phyloP scores from a whole-genome alignment of 441 rosid genomes.

The Pelargonium myrrhifolium region DNA sequence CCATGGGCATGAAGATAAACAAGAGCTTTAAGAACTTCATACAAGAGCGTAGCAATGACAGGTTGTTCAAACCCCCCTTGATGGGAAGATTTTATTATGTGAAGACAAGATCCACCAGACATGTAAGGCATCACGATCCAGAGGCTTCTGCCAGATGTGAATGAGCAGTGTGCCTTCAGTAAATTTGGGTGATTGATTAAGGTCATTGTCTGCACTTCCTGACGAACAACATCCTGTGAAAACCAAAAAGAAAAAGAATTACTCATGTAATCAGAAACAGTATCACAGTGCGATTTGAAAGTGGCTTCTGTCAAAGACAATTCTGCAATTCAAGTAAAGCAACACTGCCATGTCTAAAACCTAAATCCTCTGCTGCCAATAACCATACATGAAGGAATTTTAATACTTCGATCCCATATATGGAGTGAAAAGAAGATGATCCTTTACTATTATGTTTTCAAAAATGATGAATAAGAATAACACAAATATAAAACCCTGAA shows the following conservation, averaged over 20 bases:
- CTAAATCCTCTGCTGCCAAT: too few relatives aligned
- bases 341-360: too few relatives aligned
- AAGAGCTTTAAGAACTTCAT: slow-evolving; percentile 90
- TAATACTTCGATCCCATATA: too few relatives aligned
- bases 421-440: too few relatives aligned
- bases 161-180: slow-evolving; percentile 88
- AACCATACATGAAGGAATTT: too few relatives aligned
- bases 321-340: too few relatives aligned
- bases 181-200: slow-evolving; percentile 86
- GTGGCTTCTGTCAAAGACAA: too few relatives aligned
- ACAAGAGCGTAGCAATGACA: slow-evolving; percentile 78
- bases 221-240: slow-evolving; percentile 79
- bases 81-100: slow-evolving; percentile 76
- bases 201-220: slow-evolving; percentile 95
- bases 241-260: too few relatives aligned
- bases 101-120: slow-evolving; percentile 98
- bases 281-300: neutral
- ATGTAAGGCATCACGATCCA: slow-evolving; percentile 99
- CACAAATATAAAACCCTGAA: too few relatives aligned
- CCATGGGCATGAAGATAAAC: slow-evolving; percentile 95
- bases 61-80: slow-evolving; percentile 93
- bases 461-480: too few relatives aligned
- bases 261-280: too few relatives aligned
- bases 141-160: slow-evolving; percentile 70
- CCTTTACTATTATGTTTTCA: too few relatives aligned